Percentiles rank a stretch among this genome's conserved stretches.
phyloP scores from a whole-genome alignment of 768 basidiomycete genomes.

The Russula abietina region DNA sequence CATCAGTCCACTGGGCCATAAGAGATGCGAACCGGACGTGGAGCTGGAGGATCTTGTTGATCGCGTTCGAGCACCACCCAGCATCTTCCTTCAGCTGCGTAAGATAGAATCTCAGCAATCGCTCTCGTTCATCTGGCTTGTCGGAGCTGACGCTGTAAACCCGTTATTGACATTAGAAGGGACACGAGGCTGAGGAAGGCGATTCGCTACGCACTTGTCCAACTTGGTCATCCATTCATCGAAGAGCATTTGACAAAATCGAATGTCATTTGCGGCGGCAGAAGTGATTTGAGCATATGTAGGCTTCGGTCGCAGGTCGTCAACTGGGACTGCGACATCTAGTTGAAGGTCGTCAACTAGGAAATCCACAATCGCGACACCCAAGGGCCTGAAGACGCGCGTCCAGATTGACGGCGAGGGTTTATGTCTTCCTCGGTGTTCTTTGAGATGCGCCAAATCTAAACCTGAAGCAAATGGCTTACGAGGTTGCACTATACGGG shows the following conservation, averaged over 20 bases:
- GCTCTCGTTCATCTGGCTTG: constrained; percentile 8
- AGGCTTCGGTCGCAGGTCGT: background rate
- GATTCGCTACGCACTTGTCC: constrained; percentile 11
- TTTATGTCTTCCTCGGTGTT: constrained; percentile 12
- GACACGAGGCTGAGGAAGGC: background rate
- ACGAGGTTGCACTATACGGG: constrained; percentile 11
- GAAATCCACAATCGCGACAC: background rate
- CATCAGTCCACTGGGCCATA: constrained; percentile 12
- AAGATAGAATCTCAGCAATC: background rate
- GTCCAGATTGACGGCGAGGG: constrained; percentile 3
- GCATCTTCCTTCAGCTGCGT: constrained; percentile 6
- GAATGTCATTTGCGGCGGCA: constrained; percentile 12
- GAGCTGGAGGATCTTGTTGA: constrained; percentile 11
- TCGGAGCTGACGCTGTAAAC: background rate
- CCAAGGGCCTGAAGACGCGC: constrained; percentile 10
- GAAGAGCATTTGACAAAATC: constrained; percentile 14
- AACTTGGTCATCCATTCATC: constrained; percentile 11
- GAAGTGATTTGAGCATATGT: constrained; percentile 4
- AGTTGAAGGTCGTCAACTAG: no score
- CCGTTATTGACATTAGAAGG: background rate
- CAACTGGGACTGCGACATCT: background rate
- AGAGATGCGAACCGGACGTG: constrained; percentile 13
- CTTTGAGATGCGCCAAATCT: background rate
- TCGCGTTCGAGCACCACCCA: constrained; percentile 10
- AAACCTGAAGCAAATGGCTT: background rate